phyloP scores from a whole-genome alignment of 805 yeast species.

The Candida xyloterini region DNA sequence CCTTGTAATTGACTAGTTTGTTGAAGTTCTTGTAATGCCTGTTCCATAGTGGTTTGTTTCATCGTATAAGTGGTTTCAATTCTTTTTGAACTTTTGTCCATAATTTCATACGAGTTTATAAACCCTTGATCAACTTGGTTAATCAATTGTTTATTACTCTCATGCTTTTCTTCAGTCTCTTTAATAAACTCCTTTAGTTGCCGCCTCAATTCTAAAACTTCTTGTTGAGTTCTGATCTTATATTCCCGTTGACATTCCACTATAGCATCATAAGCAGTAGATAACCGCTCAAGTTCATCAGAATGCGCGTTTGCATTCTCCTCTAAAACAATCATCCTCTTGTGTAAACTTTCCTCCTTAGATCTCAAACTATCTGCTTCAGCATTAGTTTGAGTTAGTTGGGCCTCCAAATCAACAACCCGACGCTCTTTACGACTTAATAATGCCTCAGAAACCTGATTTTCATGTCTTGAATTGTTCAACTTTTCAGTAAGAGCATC shows the following conservation, averaged over 20 bases:
- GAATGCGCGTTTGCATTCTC: slow-evolving; percentile 42
- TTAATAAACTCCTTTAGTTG: slow-evolving; percentile 38
- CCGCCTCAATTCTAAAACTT: slow-evolving; percentile 38
- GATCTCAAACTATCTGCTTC: slow-evolving; percentile 47
- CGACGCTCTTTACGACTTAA: slow-evolving; percentile 69
- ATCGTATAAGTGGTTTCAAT: slow-evolving; percentile 48
- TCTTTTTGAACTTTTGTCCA: slow-evolving; percentile 44
- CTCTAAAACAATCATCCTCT: slow-evolving; percentile 47
- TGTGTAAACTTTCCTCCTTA: slow-evolving; percentile 48
- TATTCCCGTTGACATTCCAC: slow-evolving; percentile 49
- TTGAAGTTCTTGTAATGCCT: slow-evolving; percentile 43
- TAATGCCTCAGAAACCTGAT: slow-evolving; percentile 67
- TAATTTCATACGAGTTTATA: slow-evolving; percentile 45
- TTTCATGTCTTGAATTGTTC: slow-evolving; percentile 72
- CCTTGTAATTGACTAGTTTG: slow-evolving; percentile 46
- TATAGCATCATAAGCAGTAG: slow-evolving; percentile 57
- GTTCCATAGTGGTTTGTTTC: slow-evolving; percentile 43
- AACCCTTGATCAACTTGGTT: slow-evolving; percentile 47
- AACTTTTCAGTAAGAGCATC: slow-evolving; percentile 60
- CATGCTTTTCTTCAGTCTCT: slow-evolving; percentile 31
- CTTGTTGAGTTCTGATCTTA: slow-evolving; percentile 44
- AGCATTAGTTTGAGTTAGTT: slow-evolving; percentile 46
- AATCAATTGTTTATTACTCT: slow-evolving; percentile 37
- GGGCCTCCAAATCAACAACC: slow-evolving; percentile 61
- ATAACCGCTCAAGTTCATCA: slow-evolving; percentile 54